Evolutionary conservation across 2,329 filamentous ascomycete species (phyloP).

Genomic region (Triangularia setosa): DNA sequence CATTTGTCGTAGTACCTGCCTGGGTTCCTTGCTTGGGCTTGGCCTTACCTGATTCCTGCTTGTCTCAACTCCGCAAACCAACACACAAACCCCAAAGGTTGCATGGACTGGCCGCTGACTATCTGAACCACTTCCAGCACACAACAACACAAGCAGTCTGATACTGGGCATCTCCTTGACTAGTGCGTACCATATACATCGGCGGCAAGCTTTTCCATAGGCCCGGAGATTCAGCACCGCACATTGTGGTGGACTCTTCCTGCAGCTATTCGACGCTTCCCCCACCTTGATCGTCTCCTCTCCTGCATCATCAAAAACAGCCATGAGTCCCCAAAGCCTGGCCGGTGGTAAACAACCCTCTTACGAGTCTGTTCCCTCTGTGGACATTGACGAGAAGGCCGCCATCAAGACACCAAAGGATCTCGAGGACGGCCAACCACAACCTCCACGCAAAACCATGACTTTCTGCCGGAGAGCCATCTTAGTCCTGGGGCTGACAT

Average conservation of each 20-base stretch:
- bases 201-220: neutral
- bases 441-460: slow-evolving; percentile 12
- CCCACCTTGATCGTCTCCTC: neutral
- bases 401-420: neutral
- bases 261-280: neutral
- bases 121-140: slow-evolving; percentile 3
- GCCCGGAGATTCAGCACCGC: neutral
- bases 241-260: slow-evolving; percentile 1
- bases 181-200: neutral
- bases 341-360: slow-evolving; percentile 11
- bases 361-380: slow-evolving; percentile 12
- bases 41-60: neutral
- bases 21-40: neutral
- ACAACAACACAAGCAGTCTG: neutral
- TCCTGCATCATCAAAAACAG: neutral
- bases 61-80: slow-evolving; percentile 2
- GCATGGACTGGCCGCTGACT: neutral
- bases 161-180: slow-evolving; percentile 2
- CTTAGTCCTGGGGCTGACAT: slow-evolving; percentile 12
- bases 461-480: slow-evolving; percentile 7
- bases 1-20: neutral
- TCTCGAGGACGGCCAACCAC: slow-evolving; percentile 10
- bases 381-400: slow-evolving; percentile 14
- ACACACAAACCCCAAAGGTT: neutral
- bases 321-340: slow-evolving; percentile 14